Percentiles rank a stretch among this genome's conserved stretches.
Conservation (phyloP, 768 basidiomycete species). For the Cystofilobasidium ferigula region DNA sequence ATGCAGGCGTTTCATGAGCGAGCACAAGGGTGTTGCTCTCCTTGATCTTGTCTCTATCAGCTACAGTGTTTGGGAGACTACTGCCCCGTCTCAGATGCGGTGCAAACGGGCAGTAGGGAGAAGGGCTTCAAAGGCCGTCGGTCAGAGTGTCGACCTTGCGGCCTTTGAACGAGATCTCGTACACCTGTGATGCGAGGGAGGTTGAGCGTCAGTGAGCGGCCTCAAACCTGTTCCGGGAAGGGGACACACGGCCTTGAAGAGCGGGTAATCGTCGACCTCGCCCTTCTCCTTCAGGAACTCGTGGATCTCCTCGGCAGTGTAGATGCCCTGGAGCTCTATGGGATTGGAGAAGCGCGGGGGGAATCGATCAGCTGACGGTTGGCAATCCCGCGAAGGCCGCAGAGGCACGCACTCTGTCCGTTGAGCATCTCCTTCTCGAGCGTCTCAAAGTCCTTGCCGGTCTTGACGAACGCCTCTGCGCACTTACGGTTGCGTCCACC, state of each 20-base stretch:
- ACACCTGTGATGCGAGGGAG: conserved; percentile 29
- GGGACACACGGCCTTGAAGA: conserved; percentile 11
- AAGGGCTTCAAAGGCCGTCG: conserved; percentile 27
- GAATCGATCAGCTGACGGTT: too few relatives aligned
- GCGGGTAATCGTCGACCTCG: conserved; percentile 21
- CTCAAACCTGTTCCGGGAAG: not conserved
- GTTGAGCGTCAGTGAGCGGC: not conserved
- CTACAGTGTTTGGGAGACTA: too few relatives aligned
- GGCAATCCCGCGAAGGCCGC: too few relatives aligned
- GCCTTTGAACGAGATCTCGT: conserved; percentile 37
- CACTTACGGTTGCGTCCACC: conserved; percentile 34
- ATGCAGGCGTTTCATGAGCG: too few relatives aligned
- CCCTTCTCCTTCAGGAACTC: conserved; percentile 16
- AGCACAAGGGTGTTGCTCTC: too few relatives aligned
- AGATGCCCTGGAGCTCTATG: conserved; percentile 26
- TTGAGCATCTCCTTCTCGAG: conserved; percentile 26
- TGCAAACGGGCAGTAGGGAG: not conserved
- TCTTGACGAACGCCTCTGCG: conserved; percentile 25
- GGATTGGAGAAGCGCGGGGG: not conserved
- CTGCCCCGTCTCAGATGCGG: too few relatives aligned
- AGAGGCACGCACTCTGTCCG: conserved; percentile 32
- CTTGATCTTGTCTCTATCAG: too few relatives aligned
- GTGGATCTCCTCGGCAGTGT: conserved; percentile 25
- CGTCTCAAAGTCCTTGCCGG: conserved; percentile 7
- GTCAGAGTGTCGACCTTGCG: conserved; percentile 34